These are phyloP conservation scores for Cladophialophora carrionii DNA, from an alignment of 2,329 filamentous ascomycete genomes.

Conservation along the genomic window DNA sequence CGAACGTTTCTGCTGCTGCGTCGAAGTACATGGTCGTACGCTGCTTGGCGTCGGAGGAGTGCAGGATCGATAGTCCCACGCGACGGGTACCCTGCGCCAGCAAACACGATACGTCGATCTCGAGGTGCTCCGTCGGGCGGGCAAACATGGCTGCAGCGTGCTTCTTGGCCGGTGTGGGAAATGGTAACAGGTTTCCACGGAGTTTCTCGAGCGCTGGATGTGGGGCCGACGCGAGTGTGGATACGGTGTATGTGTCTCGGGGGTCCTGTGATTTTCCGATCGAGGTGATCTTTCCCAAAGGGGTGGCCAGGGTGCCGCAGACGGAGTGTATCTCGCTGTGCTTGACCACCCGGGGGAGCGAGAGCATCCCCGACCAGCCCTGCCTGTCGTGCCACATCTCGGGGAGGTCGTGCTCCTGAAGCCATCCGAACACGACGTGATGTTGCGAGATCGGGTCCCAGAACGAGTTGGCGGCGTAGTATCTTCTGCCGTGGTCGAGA, in stretches of 20 bases:
- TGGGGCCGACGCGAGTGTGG: slow-evolving; percentile 43
- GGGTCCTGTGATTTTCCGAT: slow-evolving; percentile 41
- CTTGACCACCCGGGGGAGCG: slow-evolving; percentile 51
- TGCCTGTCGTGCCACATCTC: slow-evolving; percentile 49
- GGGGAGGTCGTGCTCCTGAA: slow-evolving; percentile 55
- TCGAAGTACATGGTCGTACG: slow-evolving; percentile 49
- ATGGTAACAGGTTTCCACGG: neutral
- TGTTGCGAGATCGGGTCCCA: slow-evolving; percentile 49
- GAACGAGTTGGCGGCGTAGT: slow-evolving; percentile 57
- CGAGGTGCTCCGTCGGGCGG: neutral
- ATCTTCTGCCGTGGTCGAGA: slow-evolving; percentile 52
- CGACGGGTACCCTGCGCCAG: neutral
- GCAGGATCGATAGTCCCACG: slow-evolving; percentile 38
- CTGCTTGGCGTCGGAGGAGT: slow-evolving; percentile 40
- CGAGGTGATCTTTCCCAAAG: slow-evolving; percentile 48
- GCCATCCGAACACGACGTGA: slow-evolving; percentile 55
- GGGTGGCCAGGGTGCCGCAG: slow-evolving; percentile 43
- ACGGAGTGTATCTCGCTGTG: slow-evolving; percentile 47
- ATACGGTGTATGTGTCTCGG: slow-evolving; percentile 45
- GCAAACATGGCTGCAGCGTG: neutral
- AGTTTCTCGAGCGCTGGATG: neutral
- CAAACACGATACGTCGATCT: neutral
- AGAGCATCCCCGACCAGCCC: slow-evolving; percentile 56
- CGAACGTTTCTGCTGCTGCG: slow-evolving; percentile 47
- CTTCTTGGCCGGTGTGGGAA: neutral